Percentiles rank a stretch among this genome's conserved stretches.
phyloP scores from a whole-genome alignment of 345 rosid genomes.

The Erodium maritimum region DNA sequence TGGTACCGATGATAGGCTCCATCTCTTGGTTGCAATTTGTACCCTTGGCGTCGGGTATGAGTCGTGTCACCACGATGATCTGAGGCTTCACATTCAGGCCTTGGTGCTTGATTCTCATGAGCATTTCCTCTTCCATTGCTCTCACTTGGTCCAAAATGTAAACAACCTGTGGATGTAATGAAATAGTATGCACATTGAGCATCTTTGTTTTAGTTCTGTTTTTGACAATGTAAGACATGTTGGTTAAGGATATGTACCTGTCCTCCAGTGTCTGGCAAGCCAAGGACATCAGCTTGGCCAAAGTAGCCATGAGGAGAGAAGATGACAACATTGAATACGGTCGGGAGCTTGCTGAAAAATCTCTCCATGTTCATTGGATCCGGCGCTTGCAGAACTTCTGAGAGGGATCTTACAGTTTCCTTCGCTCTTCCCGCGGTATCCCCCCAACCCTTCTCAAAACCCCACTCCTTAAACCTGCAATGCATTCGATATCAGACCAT shows the following conservation, averaged over 20 bases:
- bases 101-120: slow-evolving; percentile 52
- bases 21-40: slow-evolving; percentile 77
- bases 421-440: slow-evolving; percentile 45
- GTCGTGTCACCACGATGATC: slow-evolving; percentile 74
- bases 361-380: slow-evolving; percentile 44
- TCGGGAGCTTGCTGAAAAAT: slow-evolving; percentile 49
- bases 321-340: slow-evolving; percentile 55
- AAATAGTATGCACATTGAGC: too few relatives aligned
- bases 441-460: slow-evolving; percentile 96
- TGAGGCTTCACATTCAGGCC: slow-evolving; percentile 72
- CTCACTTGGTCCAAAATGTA: slow-evolving; percentile 96
- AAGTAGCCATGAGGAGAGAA: slow-evolving; percentile 88
- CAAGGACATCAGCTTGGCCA: slow-evolving; percentile 81
- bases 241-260: slow-evolving; percentile 26
- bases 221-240: too few relatives aligned
- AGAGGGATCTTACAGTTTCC: slow-evolving; percentile 66
- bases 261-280: slow-evolving; percentile 92
- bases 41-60: slow-evolving; percentile 71
- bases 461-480: slow-evolving; percentile 78
- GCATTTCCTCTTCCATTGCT: slow-evolving; percentile 78
- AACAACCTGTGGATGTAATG: slow-evolving; percentile 53
- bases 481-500: too few relatives aligned
- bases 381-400: slow-evolving; percentile 87
- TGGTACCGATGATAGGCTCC: slow-evolving; percentile 54
- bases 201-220: too few relatives aligned